Percentiles rank a stretch among this genome's conserved stretches.
Conservation (phyloP, 106 monocot species). For the Acanthochlamys bracteata region DNA sequence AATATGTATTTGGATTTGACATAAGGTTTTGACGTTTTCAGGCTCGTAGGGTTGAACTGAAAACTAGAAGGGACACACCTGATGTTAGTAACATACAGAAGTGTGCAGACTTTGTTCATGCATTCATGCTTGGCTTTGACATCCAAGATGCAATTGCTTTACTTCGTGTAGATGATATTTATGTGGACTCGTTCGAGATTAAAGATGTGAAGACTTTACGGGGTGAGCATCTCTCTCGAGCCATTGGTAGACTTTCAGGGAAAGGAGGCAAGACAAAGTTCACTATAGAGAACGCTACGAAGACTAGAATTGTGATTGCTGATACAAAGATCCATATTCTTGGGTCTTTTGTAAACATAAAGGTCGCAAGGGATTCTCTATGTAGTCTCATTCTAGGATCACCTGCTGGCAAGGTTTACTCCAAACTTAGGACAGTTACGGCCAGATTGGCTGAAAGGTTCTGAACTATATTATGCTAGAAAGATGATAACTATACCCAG, state of each 20-base stretch:
- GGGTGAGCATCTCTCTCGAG: constrained; percentile 80
- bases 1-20: background rate
- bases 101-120: constrained; percentile 83
- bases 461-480: background rate
- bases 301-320: constrained; percentile 87
- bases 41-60: constrained; percentile 57
- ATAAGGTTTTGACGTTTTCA: constrained; percentile 3
- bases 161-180: constrained; percentile 82
- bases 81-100: constrained; percentile 82
- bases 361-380: background rate
- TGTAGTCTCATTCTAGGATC: constrained; percentile 66
- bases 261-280: constrained; percentile 95
- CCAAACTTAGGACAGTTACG: constrained; percentile 71
- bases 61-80: constrained; percentile 56
- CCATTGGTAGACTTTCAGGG: constrained; percentile 76
- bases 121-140: constrained; percentile 89
- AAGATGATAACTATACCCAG: no score
- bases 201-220: constrained; percentile 83
- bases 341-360: constrained; percentile 46
- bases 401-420: constrained; percentile 88
- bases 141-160: constrained; percentile 73
- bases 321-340: constrained; percentile 80
- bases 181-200: constrained; percentile 91
- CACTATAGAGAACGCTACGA: constrained; percentile 80
- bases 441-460: constrained; percentile 71